These are phyloP conservation scores for Solanum chacoense DNA, from an alignment of 305 asterid species.

Conservation along the genomic window DNA sequence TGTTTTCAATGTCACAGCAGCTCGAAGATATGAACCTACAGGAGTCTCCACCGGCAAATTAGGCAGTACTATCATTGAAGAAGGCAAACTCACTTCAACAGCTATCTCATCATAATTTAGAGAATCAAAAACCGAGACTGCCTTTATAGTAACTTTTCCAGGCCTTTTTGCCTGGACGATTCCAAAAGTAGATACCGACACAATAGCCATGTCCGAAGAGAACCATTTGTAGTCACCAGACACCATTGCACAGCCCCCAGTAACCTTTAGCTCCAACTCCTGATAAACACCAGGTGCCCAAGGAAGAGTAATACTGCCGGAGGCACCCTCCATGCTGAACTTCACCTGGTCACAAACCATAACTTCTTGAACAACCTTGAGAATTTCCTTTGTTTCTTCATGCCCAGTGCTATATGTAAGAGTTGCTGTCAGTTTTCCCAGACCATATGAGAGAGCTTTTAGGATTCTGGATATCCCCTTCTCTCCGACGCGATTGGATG, in stretches of 20 bases:
- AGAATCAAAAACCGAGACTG: slow-evolving; percentile 63
- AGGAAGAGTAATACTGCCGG: slow-evolving; percentile 53
- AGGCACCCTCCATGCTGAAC: slow-evolving; percentile 29
- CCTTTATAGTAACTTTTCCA: slow-evolving; percentile 70
- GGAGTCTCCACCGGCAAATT: slow-evolving; percentile 70
- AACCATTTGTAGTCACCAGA: slow-evolving; percentile 83
- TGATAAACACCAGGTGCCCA: slow-evolving; percentile 79
- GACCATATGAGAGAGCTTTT: slow-evolving; percentile 52
- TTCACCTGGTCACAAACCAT: slow-evolving; percentile 85
- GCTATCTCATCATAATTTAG: slow-evolving; percentile 63
- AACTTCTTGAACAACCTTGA: slow-evolving; percentile 81
- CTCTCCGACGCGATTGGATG: slow-evolving; percentile 25
- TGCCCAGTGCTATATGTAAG: slow-evolving; percentile 47
- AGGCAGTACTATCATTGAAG: slow-evolving; percentile 53
- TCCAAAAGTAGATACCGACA: slow-evolving; percentile 79
- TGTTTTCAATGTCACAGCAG: slow-evolving; percentile 55
- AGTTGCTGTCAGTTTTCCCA: slow-evolving; percentile 72
- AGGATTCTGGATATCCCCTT: slow-evolving; percentile 39
- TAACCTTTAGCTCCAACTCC: slow-evolving; percentile 73
- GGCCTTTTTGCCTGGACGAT: slow-evolving; percentile 68
- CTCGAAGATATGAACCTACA: slow-evolving; percentile 73
- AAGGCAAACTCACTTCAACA: slow-evolving; percentile 70
- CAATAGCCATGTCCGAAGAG: slow-evolving; percentile 62
- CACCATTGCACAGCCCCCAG: slow-evolving; percentile 81
- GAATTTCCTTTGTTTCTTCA: slow-evolving; percentile 46